Evolutionary conservation across 1,284 basidiomycete species (phyloP), one percentile per base, ranked within the genome.

Genomic region (Laetiporus sulphureus): DNA sequence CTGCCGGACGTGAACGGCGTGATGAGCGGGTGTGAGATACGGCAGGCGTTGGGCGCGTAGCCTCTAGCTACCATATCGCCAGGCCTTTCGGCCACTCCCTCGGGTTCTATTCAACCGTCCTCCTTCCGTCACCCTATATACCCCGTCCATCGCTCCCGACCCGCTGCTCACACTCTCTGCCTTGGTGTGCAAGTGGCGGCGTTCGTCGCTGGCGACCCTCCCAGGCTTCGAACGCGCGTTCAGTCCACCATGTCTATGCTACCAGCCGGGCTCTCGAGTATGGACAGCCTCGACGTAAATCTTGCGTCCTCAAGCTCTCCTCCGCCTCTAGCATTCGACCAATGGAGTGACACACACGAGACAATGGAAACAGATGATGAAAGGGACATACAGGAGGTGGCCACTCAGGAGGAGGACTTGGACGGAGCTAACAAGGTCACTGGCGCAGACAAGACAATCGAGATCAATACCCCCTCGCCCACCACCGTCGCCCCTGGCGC

Each of bases 291-390:
- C 30, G 55, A 57, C 37, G 45, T 48, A 41, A 48, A 49, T 35
- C 52, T 50, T 6, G 41, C 52, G 6, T 36, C 50, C 2, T 46
- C 55, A 32, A 48, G 52, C 18, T 50, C 49, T 30, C 52, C 51
- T 11, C 50, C 51, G 12, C 46, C 43, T 8, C 50, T 48, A 36
- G 54, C 48, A 30, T 63, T 67, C 40, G 65, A 66, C 50, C 60
- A 58, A 39, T 66, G 63, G 57, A 68, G 59, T 48, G 63, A 67
- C 47, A 55, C 61, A n/a, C 67, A 63, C 30, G 61, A 59, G 27
- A 60, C 61, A 27, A 44, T 62, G 36, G 65, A 67, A 34, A 62
- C 60, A 20, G 62, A 68, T 44, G 60, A 66, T 59, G 44, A 62
- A 52, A 42, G 52, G 53, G 47, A 68, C 51, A 42, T 59, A 29